Conservation (phyloP, 768 basidiomycete species). For the Gymnopilus dilepis region DNA sequence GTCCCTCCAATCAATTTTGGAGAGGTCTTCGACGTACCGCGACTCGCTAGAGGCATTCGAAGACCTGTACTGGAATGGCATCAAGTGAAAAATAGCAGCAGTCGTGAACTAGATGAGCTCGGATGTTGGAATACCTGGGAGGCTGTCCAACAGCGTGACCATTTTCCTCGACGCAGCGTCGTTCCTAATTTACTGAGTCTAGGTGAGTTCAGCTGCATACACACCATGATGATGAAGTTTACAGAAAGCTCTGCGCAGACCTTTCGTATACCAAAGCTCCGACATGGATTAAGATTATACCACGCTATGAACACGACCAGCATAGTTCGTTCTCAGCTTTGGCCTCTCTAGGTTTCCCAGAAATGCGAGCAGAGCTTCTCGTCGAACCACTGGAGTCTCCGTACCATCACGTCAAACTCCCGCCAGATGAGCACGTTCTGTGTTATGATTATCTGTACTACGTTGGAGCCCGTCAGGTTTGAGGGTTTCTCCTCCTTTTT, state of each 20-base stretch:
- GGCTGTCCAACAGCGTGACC: conserved; percentile 45
- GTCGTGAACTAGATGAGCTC: conserved; percentile 47
- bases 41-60: conserved; percentile 48
- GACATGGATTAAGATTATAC: conserved; percentile 52
- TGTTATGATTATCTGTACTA: conserved; percentile 62
- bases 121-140: conserved; percentile 65
- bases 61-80: conserved; percentile 66
- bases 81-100: conserved; percentile 57
- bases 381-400: conserved; percentile 47
- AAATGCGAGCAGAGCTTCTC: conserved; percentile 43
- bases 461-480: conserved; percentile 50
- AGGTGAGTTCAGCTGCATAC: conserved; percentile 37
- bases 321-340: conserved; percentile 53
- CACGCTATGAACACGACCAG: conserved; percentile 48
- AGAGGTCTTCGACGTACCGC: conserved; percentile 63
- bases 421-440: conserved; percentile 55
- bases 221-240: not conserved
- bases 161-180: conserved; percentile 43
- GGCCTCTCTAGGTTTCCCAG: conserved; percentile 51
- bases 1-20: conserved; percentile 61
- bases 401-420: conserved; percentile 44
- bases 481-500: conserved; percentile 14
- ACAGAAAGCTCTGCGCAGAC: conserved; percentile 35
- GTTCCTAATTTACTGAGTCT: conserved; percentile 44
- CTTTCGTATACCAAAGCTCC: conserved; percentile 59